These are phyloP conservation scores for Amylocarpus encephaloides DNA, from an alignment of 2,329 filamentous ascomycete species.

Conservation along the genomic window DNA sequence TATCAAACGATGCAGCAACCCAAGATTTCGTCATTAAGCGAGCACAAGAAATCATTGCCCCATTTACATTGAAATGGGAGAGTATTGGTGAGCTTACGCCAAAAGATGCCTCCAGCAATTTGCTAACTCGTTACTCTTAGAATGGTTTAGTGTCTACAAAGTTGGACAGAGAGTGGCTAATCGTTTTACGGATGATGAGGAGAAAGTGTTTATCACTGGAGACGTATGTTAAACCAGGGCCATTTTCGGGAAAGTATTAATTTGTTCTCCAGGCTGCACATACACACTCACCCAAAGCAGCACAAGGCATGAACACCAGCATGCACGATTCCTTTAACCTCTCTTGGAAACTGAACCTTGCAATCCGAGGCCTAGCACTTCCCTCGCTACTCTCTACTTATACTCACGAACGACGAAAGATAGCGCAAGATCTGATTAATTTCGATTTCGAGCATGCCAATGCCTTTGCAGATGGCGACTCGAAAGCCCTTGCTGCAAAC, in stretches of 20 bases:
- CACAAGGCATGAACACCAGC: slow-evolving; percentile 54
- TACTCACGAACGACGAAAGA: slow-evolving; percentile 51
- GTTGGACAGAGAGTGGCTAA: slow-evolving; percentile 55
- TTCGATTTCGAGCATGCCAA: slow-evolving; percentile 55
- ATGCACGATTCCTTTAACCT: slow-evolving; percentile 58
- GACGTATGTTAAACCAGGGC: slow-evolving; percentile 44
- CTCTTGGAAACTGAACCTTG: slow-evolving; percentile 48
- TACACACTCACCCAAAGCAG: slow-evolving; percentile 57
- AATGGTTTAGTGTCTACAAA: slow-evolving; percentile 54
- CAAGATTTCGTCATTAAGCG: slow-evolving; percentile 66
- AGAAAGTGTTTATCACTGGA: slow-evolving; percentile 48
- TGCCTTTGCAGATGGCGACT: slow-evolving; percentile 55
- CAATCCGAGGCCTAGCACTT: slow-evolving; percentile 34
- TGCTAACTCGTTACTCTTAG: slow-evolving; percentile 49
- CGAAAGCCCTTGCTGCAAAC: slow-evolving; percentile 57
- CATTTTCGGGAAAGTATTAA: slow-evolving; percentile 31
- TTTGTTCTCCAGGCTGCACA: slow-evolving; percentile 49
- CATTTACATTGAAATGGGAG: slow-evolving; percentile 53
- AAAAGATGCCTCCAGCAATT: background rate
- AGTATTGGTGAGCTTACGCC: slow-evolving; percentile 60
- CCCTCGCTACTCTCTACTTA: slow-evolving; percentile 52
- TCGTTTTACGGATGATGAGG: slow-evolving; percentile 34
- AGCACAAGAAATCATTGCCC: slow-evolving; percentile 54
- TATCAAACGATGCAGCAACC: slow-evolving; percentile 36
- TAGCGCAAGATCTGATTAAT: slow-evolving; percentile 60